Conservation (phyloP, 1,284 basidiomycete genomes). For the Termitomyces sp. region DNA sequence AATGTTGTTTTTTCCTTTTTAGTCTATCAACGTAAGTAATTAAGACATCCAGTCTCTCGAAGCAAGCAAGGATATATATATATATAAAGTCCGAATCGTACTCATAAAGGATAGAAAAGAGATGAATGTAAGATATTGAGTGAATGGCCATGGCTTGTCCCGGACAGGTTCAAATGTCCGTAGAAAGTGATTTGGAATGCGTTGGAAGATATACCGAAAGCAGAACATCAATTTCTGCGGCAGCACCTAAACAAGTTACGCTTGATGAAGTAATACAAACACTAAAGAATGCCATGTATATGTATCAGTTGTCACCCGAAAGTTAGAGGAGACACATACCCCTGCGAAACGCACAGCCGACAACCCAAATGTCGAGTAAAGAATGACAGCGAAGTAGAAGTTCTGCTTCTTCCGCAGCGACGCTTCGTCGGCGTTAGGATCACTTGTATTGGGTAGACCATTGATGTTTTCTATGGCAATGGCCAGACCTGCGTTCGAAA, state of each 20-base stretch:
- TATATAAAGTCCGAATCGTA: neutral
- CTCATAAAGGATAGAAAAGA: neutral
- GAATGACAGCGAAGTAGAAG: constrained; percentile 76
- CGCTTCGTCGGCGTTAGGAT: constrained; percentile 39
- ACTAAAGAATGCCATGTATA: constrained; percentile 40
- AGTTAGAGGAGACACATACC: constrained; percentile 44
- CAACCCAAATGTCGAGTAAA: constrained; percentile 87
- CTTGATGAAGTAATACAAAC: constrained; percentile 78
- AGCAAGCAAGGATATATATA: constrained; percentile 8
- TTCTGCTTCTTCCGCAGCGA: constrained; percentile 61
- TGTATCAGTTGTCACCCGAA: constrained; percentile 16
- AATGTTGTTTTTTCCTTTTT: constrained; percentile 9
- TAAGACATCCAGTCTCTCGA: constrained; percentile 10
- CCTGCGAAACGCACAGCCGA: constrained; percentile 78
- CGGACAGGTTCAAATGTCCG: constrained; percentile 1
- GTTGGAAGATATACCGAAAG: constrained; percentile 5
- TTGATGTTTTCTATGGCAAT: constrained; percentile 84
- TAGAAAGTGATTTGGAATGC: constrained; percentile 9
- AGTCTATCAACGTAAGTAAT: constrained; percentile 3
- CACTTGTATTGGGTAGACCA: constrained; percentile 49
- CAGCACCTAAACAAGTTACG: constrained; percentile 80
- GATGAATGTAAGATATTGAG: neutral
- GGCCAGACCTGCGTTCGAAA: constrained; percentile 75
- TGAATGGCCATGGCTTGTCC: neutral
- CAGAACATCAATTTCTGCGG: constrained; percentile 55